Evolutionary conservation across 2,329 filamentous ascomycete species (phyloP).

Genomic region (Didymella pinodella): DNA sequence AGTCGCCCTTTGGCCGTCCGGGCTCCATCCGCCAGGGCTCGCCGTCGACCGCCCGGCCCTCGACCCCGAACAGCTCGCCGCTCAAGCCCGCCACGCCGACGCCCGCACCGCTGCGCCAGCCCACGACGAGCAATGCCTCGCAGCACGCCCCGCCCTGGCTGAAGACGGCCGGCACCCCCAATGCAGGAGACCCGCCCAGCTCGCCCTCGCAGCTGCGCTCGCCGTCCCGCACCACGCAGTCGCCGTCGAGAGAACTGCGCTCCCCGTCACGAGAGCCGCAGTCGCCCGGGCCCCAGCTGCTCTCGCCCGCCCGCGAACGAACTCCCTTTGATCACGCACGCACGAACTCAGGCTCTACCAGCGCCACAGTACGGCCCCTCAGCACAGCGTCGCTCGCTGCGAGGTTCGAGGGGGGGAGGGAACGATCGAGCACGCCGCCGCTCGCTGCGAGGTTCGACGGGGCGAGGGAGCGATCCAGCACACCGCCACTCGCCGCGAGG

Average conservation of each 20-base stretch:
- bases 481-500: too few species aligned
- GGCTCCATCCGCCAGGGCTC: constrained; percentile 51
- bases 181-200: constrained; percentile 38
- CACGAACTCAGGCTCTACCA: constrained; percentile 29
- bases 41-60: constrained; percentile 50
- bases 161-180: constrained; percentile 41
- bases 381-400: constrained; percentile 47
- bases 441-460: constrained; percentile 44
- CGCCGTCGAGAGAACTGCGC: constrained; percentile 28
- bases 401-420: constrained; percentile 48
- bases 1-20: constrained; percentile 56
- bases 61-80: constrained; percentile 53
- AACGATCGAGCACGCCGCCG: constrained; percentile 32
- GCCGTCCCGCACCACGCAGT: too few species aligned
- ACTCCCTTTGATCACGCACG: constrained; percentile 11
- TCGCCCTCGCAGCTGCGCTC: constrained; percentile 40
- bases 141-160: constrained; percentile 48
- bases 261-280: constrained; percentile 35
- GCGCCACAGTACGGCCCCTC: constrained; percentile 32
- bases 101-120: constrained; percentile 41
- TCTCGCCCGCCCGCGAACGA: constrained; percentile 6
- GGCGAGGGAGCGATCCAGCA: constrained; percentile 33
- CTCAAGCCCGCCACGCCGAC: constrained; percentile 47
- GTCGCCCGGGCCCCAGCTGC: constrained; percentile 34
- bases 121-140: constrained; percentile 46